Evolutionary conservation across 2,329 filamentous ascomycete genomes (phyloP), one percentile per base, ranked within the genome.

Genomic region (Falciphora oryzae): DNA sequence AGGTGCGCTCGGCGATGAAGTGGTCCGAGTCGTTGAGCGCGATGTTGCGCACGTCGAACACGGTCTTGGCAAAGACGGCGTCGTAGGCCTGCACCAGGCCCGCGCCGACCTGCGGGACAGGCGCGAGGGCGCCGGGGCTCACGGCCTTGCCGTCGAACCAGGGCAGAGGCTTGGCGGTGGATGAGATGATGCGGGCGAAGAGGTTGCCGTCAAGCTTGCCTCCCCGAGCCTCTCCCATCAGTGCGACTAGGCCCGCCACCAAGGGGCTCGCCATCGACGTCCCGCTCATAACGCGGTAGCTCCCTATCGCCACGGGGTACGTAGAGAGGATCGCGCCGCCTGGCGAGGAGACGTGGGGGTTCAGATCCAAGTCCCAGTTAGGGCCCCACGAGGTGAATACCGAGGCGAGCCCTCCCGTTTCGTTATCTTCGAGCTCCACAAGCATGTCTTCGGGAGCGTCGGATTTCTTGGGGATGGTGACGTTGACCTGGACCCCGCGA

Each of bases 11-110:
- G 1, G 84, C 82, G 57, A 87, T 75, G 16, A 63, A 59, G 70
- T 88, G 85, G 65, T 87, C 85, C 0, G 74, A 78, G 57, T 85
- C 83, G 62, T 82, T 78, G 63, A 72, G 74, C 0, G 84, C 87
- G 1, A 82, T 71, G 65, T 73, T 77, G 11, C 72, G 71, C 0
- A 74, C 71, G 60, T 73, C 73, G 14, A 81, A 70, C 27, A 75
- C 64, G 1, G 75, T 77, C 1, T 70, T 76, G 18, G 75, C 70
- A 60, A 77, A 71, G 5, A 78, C 74, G 2, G 77, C 77, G 62
- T 79, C 74, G 65, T 73, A 78, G 14, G 76, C 78, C 61, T 80
- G 74, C 28, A 81, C 70, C 8, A 81, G 70, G 4, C 79, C 80
- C 59, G 71, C 75, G 38, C 80, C 80, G 67, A 78, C 76, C 65